These are phyloP conservation scores for Quercus lobata DNA, from an alignment of 331 rosid genomes.

Conservation along the genomic window DNA sequence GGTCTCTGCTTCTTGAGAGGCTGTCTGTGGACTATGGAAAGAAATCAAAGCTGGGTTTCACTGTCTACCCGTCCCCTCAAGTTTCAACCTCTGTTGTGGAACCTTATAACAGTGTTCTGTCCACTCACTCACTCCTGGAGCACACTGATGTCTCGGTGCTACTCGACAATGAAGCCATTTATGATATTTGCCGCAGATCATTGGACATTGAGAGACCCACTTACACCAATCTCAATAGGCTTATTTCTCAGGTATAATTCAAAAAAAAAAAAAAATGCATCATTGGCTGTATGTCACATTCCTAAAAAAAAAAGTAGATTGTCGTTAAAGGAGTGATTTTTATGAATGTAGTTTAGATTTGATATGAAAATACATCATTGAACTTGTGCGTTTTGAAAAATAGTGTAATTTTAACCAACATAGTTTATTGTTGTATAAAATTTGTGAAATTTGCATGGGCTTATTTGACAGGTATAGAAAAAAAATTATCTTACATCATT, in stretches of 20 bases:
- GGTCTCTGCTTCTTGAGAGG: slow-evolving; percentile 42
- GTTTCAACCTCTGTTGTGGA: slow-evolving; percentile 48
- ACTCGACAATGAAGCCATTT: slow-evolving; percentile 40
- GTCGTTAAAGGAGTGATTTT: too few species aligned
- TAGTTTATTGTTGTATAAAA: too few species aligned
- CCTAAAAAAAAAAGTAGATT: too few species aligned
- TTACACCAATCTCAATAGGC: slow-evolving; percentile 46
- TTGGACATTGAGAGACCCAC: slow-evolving; percentile 46
- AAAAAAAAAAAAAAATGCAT: too few species aligned
- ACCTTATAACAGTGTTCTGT: slow-evolving; percentile 42
- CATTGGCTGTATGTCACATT: too few species aligned
- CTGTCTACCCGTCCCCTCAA: slow-evolving; percentile 43
- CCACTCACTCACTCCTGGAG: slow-evolving; percentile 43
- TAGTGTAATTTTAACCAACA: too few species aligned
- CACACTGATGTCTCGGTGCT: slow-evolving; percentile 48
- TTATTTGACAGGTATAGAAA: too few species aligned
- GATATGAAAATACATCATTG: too few species aligned
- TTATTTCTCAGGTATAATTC: slow-evolving; percentile 36
- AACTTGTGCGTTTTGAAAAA: too few species aligned
- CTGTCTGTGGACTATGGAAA: slow-evolving; percentile 46
- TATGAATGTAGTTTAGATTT: too few species aligned
- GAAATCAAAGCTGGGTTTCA: slow-evolving; percentile 42
- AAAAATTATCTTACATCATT: too few species aligned
- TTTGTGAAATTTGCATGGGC: too few species aligned
- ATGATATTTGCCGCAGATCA: slow-evolving; percentile 39